Evolutionary conservation across 352 stramenopile species (phyloP).

Genomic region (Phytophthora sansomeana): DNA sequence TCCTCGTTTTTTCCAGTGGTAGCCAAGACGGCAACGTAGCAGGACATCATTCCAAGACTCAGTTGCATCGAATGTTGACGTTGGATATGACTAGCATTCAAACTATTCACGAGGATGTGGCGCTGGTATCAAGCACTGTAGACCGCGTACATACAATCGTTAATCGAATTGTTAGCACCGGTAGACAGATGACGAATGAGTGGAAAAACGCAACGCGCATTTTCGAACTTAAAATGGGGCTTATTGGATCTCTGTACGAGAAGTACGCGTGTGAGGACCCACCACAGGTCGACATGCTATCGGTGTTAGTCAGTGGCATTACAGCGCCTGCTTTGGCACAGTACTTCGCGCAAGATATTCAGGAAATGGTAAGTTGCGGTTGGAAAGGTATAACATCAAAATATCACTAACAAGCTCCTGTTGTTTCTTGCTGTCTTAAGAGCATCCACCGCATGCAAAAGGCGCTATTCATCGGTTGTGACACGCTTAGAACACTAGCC

Average conservation of each 20-base stretch:
- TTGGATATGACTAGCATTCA: slow-evolving; percentile 47
- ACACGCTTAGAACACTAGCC: slow-evolving; percentile 40
- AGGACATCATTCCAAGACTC: neutral
- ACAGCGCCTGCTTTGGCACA: slow-evolving; percentile 69
- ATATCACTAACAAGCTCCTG: neutral
- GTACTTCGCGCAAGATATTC: slow-evolving; percentile 86
- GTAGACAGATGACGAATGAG: slow-evolving; percentile 57
- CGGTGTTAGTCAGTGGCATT: slow-evolving; percentile 62
- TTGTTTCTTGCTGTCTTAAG: slow-evolving; percentile 24
- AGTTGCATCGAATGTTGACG: slow-evolving; percentile 46
- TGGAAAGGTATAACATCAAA: neutral
- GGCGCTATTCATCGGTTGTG: slow-evolving; percentile 49
- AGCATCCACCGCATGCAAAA: slow-evolving; percentile 73
- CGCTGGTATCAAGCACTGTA: slow-evolving; percentile 38
- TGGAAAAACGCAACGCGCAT: slow-evolving; percentile 84
- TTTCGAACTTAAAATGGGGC: slow-evolving; percentile 82
- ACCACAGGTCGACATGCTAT: slow-evolving; percentile 81
- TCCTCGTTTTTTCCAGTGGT: slow-evolving; percentile 31
- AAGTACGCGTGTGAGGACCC: slow-evolving; percentile 74
- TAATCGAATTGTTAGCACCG: slow-evolving; percentile 35
- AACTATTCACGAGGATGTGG: slow-evolving; percentile 40
- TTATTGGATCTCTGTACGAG: slow-evolving; percentile 79
- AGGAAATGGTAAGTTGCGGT: slow-evolving; percentile 70
- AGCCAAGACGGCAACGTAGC: neutral
- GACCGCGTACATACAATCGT: slow-evolving; percentile 39